phyloP scores from a whole-genome alignment of 2,329 filamentous ascomycete genomes.

The Colletotrichum lini region DNA sequence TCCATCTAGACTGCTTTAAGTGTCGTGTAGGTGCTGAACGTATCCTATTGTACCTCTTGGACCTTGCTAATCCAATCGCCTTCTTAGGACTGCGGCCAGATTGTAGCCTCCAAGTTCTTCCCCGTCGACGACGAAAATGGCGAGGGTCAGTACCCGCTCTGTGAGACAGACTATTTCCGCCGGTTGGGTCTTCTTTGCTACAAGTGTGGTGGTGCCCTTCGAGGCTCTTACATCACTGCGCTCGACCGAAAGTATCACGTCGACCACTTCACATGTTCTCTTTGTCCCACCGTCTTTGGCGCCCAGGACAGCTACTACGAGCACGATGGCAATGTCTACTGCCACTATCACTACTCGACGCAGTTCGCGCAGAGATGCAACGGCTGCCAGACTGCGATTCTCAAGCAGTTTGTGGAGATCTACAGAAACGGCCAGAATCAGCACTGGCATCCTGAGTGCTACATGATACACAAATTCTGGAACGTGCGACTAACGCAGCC shows the following conservation, averaged over 20 bases:
- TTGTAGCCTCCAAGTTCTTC: slow-evolving; percentile 99
- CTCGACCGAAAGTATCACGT: slow-evolving; percentile 99
- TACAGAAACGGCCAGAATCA: slow-evolving; percentile 98
- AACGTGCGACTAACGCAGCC: slow-evolving; percentile 87
- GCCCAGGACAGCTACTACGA: slow-evolving; percentile 99
- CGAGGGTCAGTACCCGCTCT: slow-evolving; percentile 90
- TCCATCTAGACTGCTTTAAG: slow-evolving; percentile 97
- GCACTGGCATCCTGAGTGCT: slow-evolving; percentile 99
- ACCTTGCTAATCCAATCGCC: slow-evolving; percentile 25
- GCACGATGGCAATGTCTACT: slow-evolving; percentile 96
- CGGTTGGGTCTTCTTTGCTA: slow-evolving; percentile 91
- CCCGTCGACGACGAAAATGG: slow-evolving; percentile 93
- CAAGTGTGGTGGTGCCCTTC: slow-evolving; percentile 91
- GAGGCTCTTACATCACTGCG: slow-evolving; percentile 97
- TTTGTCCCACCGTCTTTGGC: slow-evolving; percentile 97
- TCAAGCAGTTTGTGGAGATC: slow-evolving; percentile 99
- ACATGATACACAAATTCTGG: slow-evolving; percentile 99
- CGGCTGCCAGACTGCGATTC: slow-evolving; percentile 95
- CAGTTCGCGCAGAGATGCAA: slow-evolving; percentile 97
- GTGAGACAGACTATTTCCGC: slow-evolving; percentile 98
- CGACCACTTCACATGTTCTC: slow-evolving; percentile 97
- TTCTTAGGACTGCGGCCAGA: slow-evolving; percentile 90
- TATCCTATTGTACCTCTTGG: slow-evolving; percentile 23
- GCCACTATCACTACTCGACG: slow-evolving; percentile 98
- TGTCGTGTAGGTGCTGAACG: slow-evolving; percentile 76